phyloP scores from a whole-genome alignment of 129 eudicot genomes.

The Artemisia tridentata region DNA sequence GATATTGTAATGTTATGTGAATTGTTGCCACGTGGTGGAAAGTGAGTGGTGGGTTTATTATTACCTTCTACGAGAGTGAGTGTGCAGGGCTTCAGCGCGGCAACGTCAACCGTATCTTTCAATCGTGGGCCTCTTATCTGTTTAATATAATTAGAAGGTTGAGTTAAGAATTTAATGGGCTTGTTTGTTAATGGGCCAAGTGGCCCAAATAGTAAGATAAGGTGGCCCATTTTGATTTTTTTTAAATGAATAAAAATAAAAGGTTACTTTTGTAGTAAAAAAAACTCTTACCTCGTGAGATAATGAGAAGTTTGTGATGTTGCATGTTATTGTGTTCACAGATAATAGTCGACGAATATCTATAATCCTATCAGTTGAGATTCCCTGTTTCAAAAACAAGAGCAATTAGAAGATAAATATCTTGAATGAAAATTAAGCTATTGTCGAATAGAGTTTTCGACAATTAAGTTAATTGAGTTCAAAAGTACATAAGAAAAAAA shows the following conservation, averaged over 20 bases:
- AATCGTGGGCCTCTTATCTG: constrained; percentile 90
- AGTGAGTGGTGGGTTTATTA: background rate
- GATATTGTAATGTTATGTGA: constrained; percentile 5
- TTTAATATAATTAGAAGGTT: background rate
- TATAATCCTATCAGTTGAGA: constrained; percentile 90
- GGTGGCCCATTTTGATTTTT: constrained; percentile 22
- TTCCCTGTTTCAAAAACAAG: constrained; percentile 54
- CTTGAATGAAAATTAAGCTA: background rate
- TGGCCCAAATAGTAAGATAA: constrained; percentile 12
- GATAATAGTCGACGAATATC: constrained; percentile 83
- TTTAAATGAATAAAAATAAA: background rate
- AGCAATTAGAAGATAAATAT: background rate
- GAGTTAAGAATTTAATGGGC: constrained; percentile 6
- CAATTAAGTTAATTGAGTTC: background rate
- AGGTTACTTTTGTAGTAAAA: background rate
- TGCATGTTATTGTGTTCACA: constrained; percentile 63
- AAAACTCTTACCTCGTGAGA: constrained; percentile 74
- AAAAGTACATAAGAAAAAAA: background rate
- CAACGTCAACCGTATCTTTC: constrained; percentile 91
- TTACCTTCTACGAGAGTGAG: constrained; percentile 79
- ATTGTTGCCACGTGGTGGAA: constrained; percentile 17
- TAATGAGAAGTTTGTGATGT: constrained; percentile 77
- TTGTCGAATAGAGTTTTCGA: background rate
- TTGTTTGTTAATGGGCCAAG: constrained; percentile 17
- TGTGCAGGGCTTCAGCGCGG: constrained; percentile 83